Evolutionary conservation across 352 stramenopile species (phyloP), one percentile per base, ranked within the genome.

Genomic region (Pythium chondricola): DNA sequence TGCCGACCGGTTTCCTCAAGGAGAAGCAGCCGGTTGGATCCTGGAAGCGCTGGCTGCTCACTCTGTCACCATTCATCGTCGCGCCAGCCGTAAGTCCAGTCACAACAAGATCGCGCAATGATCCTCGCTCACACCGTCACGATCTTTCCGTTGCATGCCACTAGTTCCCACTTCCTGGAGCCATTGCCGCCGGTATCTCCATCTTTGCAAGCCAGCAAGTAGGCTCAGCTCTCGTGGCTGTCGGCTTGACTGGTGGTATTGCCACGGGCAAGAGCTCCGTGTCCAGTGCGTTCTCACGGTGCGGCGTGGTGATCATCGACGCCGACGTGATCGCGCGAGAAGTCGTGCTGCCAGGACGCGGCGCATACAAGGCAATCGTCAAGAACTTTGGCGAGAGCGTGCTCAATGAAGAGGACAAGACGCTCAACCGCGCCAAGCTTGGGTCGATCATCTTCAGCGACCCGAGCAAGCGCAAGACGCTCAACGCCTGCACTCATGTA

Each of bases 211-310:
- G 79, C 17, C 52, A 72, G 9, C 32, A 61, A 20, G 6, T 90
- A 2, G 80, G 79, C 14, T 63, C 69, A 18, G 83, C 77, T 4
- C 46, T 89, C 14, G 68, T 93, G 1, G 83, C 71, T 13, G 69
- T 94, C 8, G 83, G 83, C 7, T 77, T 94, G 42, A 92, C 83
- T 5, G 83, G 83, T 36, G 83, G 83, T 26, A 92, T 95, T 46
- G 72, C 81, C 27, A 93, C 80, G 4, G 84, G 84, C 48, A 95
- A 95, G 47, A 88, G 69, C 42, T 85, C 83, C 0, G 84, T 95
- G 36, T 94, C 81, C 2, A 68, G 67, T 25, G 43, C 52, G 35
- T 79, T 93, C 45, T 52, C 56, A 24, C 48, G 80, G 21, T 53
- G 67, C 18, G 83, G 83, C 29, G 77, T 72, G 3, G 67, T 80